Base-by-base conservation (phyloP, 2,329 filamentous ascomycete species). In the Hypocrella siamensis region DNA sequence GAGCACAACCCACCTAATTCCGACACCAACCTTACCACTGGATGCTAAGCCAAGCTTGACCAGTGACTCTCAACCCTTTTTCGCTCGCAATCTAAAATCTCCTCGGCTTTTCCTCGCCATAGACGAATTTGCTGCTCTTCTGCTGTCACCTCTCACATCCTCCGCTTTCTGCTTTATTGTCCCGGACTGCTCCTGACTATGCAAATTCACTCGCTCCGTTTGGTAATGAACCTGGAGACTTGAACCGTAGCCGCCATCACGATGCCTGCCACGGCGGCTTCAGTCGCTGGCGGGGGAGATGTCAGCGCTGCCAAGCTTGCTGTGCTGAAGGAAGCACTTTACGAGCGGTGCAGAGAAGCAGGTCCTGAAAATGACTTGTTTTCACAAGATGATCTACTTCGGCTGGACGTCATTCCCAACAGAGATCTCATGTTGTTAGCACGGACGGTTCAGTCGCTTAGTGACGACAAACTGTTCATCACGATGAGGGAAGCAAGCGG, bases 391-490 rank as follows among this genome's bases (percentile, higher is more conserved):
- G 70, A 75, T 41, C 55, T 78, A 25, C 52, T 70, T 35, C 61
- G 61, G 17, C 58, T 75, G 35, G 61, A 64, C 35, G 59, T 76
- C 39, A 64, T 76, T 30, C 68, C 70, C 5, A 63, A 66, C 31
- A 57, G 65, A 37, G 65, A 75, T 47, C 51, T 71, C 38, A 50
- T 60, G 45, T 58, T 67, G 29, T 62, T 77, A 16, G 49, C 72
- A 34, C 54, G 57, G 33, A 64, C 74, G 12, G 59, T 75, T 26
- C 68, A 75, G 51, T 58, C 53, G 21, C 61, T 78, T 32, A 65
- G 64, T 37, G 59, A 72, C 43, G 71, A 78, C 45, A 70, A 68
- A 47, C 61, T 76, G 24, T 67, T 77, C 42, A 54, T 58, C 31
- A 57, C 55, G 27, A 57, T 58, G 53, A 48, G 53, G 36, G 54